Percentiles rank a stretch among this genome's conserved stretches.
Conservation (phyloP, 1,139 yeast genomes). For the Insectozyma bohioensis region DNA sequence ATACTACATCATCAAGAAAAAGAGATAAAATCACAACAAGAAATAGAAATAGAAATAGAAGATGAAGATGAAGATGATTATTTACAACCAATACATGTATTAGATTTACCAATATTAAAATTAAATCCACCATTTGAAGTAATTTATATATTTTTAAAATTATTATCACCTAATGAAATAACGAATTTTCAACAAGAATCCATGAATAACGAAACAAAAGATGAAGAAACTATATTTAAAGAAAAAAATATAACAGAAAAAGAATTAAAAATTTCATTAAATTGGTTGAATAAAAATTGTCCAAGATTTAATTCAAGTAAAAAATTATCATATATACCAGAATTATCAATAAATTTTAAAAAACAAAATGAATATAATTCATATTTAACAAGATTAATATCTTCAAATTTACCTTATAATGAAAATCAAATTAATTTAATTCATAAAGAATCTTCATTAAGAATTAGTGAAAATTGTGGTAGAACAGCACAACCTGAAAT, state of each 20-base stretch:
- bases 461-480: slow-evolving; percentile 84
- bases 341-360: slow-evolving; percentile 19
- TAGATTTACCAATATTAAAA: slow-evolving; percentile 64
- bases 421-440: slow-evolving; percentile 39
- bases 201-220: slow-evolving; percentile 5
- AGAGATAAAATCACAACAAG: not conserved
- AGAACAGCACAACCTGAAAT: slow-evolving; percentile 80
- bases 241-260: slow-evolving; percentile 17
- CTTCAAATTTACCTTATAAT: slow-evolving; percentile 31
- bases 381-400: slow-evolving; percentile 67
- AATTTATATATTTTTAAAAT: slow-evolving; percentile 43
- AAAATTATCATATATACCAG: slow-evolving; percentile 29
- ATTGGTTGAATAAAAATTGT: slow-evolving; percentile 43
- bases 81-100: slow-evolving; percentile 46
- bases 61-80: slow-evolving; percentile 22
- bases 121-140: slow-evolving; percentile 50
- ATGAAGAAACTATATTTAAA: slow-evolving; percentile 12
- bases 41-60: slow-evolving; percentile 2
- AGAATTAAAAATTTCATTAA: slow-evolving; percentile 25
- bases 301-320: slow-evolving; percentile 28
- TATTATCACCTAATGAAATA: slow-evolving; percentile 52
- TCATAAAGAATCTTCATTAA: slow-evolving; percentile 53
- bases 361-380: slow-evolving; percentile 34
- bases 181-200: slow-evolving; percentile 55
- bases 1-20: not conserved